Percentiles rank a stretch among this genome's conserved stretches.
These are phyloP conservation scores for Dalbergia cultrata DNA, from an alignment of 306 rosid genomes.

Conservation along the genomic window DNA sequence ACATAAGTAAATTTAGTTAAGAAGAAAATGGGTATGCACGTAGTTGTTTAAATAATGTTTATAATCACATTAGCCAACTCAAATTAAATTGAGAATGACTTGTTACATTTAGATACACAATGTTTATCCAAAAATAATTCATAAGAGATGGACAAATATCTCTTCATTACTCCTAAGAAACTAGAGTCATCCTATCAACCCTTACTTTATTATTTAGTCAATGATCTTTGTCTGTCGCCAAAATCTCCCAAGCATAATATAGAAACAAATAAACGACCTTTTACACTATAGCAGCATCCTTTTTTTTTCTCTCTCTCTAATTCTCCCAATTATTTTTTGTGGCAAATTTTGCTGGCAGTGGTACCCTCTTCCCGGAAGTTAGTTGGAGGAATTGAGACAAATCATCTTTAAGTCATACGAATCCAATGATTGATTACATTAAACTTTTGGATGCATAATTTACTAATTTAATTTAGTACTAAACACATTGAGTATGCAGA, in stretches of 20 bases:
- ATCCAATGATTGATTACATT: slow-evolving; percentile 43
- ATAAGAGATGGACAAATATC: slow-evolving; percentile 23
- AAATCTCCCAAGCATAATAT: slow-evolving; percentile 36
- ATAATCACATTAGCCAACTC: slow-evolving; percentile 1
- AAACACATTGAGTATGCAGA: not conserved
- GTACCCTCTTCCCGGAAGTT: slow-evolving; percentile 31
- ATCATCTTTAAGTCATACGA: slow-evolving; percentile 29
- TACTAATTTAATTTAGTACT: slow-evolving; percentile 1
- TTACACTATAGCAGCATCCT: slow-evolving; percentile 25
- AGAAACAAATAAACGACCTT: not conserved
- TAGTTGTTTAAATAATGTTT: not conserved
- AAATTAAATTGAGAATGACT: not conserved
- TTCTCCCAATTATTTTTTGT: slow-evolving; percentile 17
- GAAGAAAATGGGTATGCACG: not conserved
- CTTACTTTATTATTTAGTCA: slow-evolving; percentile 15
- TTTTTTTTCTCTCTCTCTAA: not conserved
- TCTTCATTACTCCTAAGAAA: slow-evolving; percentile 13
- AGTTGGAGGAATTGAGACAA: slow-evolving; percentile 33
- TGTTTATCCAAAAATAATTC: slow-evolving; percentile 18
- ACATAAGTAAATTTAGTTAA: slow-evolving; percentile 5
- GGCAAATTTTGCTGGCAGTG: slow-evolving; percentile 52
- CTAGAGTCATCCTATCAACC: slow-evolving; percentile 13
- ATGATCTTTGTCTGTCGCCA: slow-evolving; percentile 44
- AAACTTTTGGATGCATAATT: slow-evolving; percentile 15
- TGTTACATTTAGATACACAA: not conserved